Conservation (phyloP, 352 stramenopile genomes). For the Aphanomyces stellatus region DNA sequence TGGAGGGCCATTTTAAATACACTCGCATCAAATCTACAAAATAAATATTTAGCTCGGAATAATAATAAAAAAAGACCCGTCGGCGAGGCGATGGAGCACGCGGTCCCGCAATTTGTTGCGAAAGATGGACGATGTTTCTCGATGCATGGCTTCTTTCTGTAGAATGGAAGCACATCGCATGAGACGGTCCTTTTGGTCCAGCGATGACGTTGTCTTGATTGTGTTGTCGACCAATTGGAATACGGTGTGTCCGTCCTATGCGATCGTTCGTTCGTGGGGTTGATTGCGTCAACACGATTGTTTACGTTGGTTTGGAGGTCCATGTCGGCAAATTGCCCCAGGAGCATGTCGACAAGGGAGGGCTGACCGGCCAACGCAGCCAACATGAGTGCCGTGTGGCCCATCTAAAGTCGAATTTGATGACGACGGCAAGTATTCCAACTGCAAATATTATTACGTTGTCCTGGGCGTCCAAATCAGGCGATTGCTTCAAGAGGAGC, state of each 20-base stretch:
- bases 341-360: conserved; percentile 4
- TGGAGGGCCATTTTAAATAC: conserved; percentile 11
- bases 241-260: conserved; percentile 1
- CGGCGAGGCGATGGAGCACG: neutral
- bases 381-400: conserved; percentile 2
- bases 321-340: conserved; percentile 16
- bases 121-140: conserved; percentile 4
- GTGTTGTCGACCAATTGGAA: neutral
- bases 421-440: neutral
- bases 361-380: conserved; percentile 2
- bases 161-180: neutral
- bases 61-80: neutral
- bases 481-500: neutral
- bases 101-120: neutral
- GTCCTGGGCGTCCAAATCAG: conserved; percentile 1
- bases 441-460: neutral
- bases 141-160: conserved; percentile 1
- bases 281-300: neutral
- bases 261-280: too few relatives aligned
- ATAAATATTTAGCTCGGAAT: neutral
- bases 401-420: neutral
- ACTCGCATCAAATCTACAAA: conserved; percentile 4
- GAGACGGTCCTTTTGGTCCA: neutral
- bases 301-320: conserved; percentile 6
- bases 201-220: neutral